Base-by-base conservation (phyloP, 2,329 filamentous ascomycete species). In the Annulohypoxylon truncatum region DNA sequence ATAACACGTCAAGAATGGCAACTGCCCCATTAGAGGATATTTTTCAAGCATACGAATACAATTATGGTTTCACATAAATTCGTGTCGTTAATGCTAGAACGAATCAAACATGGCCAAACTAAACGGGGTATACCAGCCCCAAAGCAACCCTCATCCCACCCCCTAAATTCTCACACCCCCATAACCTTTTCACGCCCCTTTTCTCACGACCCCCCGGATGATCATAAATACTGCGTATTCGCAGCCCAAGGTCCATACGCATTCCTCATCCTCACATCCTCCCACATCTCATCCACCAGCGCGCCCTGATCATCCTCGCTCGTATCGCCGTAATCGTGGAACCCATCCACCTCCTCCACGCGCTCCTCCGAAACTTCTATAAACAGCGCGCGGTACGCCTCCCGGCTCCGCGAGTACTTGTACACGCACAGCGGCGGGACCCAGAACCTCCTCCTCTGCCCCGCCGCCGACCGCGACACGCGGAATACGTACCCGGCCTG, bases 401-500 rank as follows among this genome's bases (percentile, higher is more conserved):
- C 42, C 12, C 2, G 5, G 15, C 35, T 20, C 10, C 40, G 31
- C 20, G 28, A 50, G 12, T 13, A 42, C 4, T 13, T 20, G 13
- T 60, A 68, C 12, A 66, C n/a, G 13, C 31, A 54, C 13, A 29
- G 3, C 1, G 66, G 66, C 24, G 48, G 50, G 5, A 57, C 24
- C 66, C 66, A 68, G 12, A 44, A 58, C 22, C 61, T 20, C 15
- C 4, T 42, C 20, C 55, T 54, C 26, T 12, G 8, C n/a, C 31
- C 44, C 31, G 2, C 52, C 22, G 1, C 8, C 15, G 28, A 29
- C 13, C 53, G 46, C 50, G 57, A 46, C 2, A 56, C 22, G 2
- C 59, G 62, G 57, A 69, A 64, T 20, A 64, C 26, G 48, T 42
- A 59, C 10, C 67, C 67, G 13, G 56, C 55, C 20, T 53, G 53